These are phyloP conservation scores for Fusarium miscanthi DNA, from an alignment of 2,329 filamentous ascomycete species.

Conservation along the genomic window DNA sequence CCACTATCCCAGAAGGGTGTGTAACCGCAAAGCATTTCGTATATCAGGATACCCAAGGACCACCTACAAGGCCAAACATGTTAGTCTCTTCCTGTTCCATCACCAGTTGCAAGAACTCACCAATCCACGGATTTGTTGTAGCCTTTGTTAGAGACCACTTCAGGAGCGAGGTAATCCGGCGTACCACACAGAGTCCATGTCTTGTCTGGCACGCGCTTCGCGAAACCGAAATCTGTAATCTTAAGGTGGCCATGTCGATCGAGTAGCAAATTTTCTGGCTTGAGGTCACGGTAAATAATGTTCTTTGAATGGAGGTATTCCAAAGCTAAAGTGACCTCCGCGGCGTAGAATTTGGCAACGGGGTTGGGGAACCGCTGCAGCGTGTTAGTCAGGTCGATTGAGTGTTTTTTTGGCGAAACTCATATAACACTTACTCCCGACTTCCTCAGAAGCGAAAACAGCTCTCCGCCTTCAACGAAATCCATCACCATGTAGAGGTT, in stretches of 20 bases:
- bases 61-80: slow-evolving; percentile 72
- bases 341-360: slow-evolving; percentile 98
- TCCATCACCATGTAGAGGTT: slow-evolving; percentile 99
- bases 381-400: slow-evolving; percentile 12
- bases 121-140: slow-evolving; percentile 99
- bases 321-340: slow-evolving; percentile 93
- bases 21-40: slow-evolving; percentile 99
- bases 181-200: slow-evolving; percentile 99
- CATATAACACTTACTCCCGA: slow-evolving; percentile 73
- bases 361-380: slow-evolving; percentile 94
- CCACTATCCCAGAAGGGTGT: slow-evolving; percentile 99
- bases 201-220: slow-evolving; percentile 97
- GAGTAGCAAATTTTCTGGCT: slow-evolving; percentile 91
- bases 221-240: slow-evolving; percentile 98
- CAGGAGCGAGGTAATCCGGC: slow-evolving; percentile 95
- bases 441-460: slow-evolving; percentile 94
- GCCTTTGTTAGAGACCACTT: slow-evolving; percentile 98
- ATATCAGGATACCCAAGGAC: slow-evolving; percentile 97
- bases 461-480: slow-evolving; percentile 97
- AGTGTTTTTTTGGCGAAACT: neutral
- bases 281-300: slow-evolving; percentile 98
- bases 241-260: slow-evolving; percentile 95
- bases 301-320: slow-evolving; percentile 95
- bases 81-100: slow-evolving; percentile 7
- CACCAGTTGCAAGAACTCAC: slow-evolving; percentile 64